These are phyloP conservation scores for Boletus sensibilis DNA, from an alignment of 768 basidiomycete species.

Conservation along the genomic window DNA sequence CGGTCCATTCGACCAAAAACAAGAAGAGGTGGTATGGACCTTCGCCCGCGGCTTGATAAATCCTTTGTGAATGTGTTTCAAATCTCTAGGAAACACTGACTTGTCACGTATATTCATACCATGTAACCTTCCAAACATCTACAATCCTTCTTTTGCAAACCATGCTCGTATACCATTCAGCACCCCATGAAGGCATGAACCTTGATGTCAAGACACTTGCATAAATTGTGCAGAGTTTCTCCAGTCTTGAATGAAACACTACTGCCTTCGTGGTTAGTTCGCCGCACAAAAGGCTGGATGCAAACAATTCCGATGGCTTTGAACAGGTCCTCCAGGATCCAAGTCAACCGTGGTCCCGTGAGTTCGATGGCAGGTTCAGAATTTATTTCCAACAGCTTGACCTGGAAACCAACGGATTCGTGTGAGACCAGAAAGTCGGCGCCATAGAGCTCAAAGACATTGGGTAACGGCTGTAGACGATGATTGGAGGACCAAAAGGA, in stretches of 20 bases:
- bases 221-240: slow-evolving; percentile 51
- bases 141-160: background rate
- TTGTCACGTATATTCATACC: background rate
- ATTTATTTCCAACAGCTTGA: slow-evolving; percentile 87
- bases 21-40: slow-evolving; percentile 14
- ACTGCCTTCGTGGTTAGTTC: background rate
- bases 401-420: slow-evolving; percentile 42
- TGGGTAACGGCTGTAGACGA: slow-evolving; percentile 65
- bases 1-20: background rate
- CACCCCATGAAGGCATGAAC: slow-evolving; percentile 36
- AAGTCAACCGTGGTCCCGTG: slow-evolving; percentile 78
- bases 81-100: slow-evolving; percentile 11
- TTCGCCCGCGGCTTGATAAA: background rate
- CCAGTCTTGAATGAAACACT: slow-evolving; percentile 48
- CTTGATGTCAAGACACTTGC: slow-evolving; percentile 64
- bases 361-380: slow-evolving; percentile 95
- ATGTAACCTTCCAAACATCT: background rate
- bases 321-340: slow-evolving; percentile 83
- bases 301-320: slow-evolving; percentile 63
- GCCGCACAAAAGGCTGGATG: slow-evolving; percentile 57
- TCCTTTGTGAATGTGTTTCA: background rate
- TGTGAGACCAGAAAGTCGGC: slow-evolving; percentile 84
- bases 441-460: slow-evolving; percentile 94
- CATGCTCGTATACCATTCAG: background rate
- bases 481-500: background rate